A percentile compares a stretch with the other conserved stretches of the same genome.
phyloP scores from a whole-genome alignment of 805 yeast genomes.

The Teunomyces cretensis region DNA sequence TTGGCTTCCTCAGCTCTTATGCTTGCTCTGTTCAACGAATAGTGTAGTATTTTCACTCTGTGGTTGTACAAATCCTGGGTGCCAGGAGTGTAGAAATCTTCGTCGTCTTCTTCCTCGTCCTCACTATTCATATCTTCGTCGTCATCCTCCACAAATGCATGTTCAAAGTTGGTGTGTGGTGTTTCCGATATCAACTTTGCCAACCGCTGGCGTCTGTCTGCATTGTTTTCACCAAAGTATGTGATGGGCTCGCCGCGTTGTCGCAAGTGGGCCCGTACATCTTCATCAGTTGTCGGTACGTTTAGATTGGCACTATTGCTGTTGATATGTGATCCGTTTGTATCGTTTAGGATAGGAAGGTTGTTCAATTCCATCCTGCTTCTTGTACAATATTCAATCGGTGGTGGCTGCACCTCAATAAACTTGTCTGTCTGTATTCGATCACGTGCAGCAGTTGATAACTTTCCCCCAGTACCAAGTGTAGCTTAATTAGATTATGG shows the following conservation, averaged over 20 bases:
- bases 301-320: not conserved
- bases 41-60: conserved; percentile 51
- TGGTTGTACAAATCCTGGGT: conserved; percentile 48
- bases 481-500: too few relatives aligned
- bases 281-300: conserved; percentile 66
- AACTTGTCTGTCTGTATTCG: not conserved
- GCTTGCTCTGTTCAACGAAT: conserved; percentile 50
- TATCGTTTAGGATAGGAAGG: conserved; percentile 2
- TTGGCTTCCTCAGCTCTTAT: conserved; percentile 39
- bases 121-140: conserved; percentile 18
- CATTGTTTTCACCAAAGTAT: conserved; percentile 56
- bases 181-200: conserved; percentile 41
- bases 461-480: too few relatives aligned
- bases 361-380: conserved; percentile 1
- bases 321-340: too few relatives aligned
- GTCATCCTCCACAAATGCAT: conserved; percentile 14
- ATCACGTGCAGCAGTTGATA: not conserved
- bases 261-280: conserved; percentile 52
- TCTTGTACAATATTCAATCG: not conserved
- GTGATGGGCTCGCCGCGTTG: conserved; percentile 57
- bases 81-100: conserved; percentile 87
- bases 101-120: conserved; percentile 57
- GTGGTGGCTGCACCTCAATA: not conserved
- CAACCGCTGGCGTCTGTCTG: conserved; percentile 61
- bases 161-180: conserved; percentile 14